Evolutionary conservation across 2,329 filamentous ascomycete species (phyloP), one percentile per base, ranked within the genome.

Genomic region (Fusarium sp.): DNA sequence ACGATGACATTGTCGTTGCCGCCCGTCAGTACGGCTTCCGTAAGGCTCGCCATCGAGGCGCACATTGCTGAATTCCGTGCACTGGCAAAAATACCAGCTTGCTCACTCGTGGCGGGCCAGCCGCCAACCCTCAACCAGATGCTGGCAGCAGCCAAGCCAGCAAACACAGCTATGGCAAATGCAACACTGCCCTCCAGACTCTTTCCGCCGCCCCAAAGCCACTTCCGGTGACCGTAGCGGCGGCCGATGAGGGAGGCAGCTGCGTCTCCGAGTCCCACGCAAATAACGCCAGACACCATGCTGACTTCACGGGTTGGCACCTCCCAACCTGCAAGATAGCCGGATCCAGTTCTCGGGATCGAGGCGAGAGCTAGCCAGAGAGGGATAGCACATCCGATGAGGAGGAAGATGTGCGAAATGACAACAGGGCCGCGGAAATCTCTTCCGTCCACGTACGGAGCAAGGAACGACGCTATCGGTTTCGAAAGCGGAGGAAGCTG

Each of bases 1-100:
- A 98, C 96, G 73, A 98, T 92, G 20, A 99, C 97, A 86, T 99
- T 99, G 87, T 99, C 97, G 83, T 99, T 99, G 33, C 96, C 97
- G 3, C 97, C 97, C 16, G 97, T 98, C 73, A 99, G 85, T 56
- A 98, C 96, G 29, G 97, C 95, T 85, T 99, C 97, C 62, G 97
- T 97, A 76, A 98, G 87, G 82, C 95, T 98, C 31, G 95, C 94
- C 67, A 95, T 90, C 47, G 89, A 88, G 8, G 94, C 95, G 74
- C 95, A 97, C 57, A 94, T 80, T 6, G 87, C 85, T 13, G 93
- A 91, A 80, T 96, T 97, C 6, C 91, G 91, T 74, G 91, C 86
- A 45, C 79, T 76, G 8, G 54, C 69, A 29, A 80, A 13, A 20
- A 77, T 4, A 35, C 77, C 73, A 8, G 66, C 62, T 1, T 91